Base-by-base conservation (phyloP, 345 rosid species). In the Eucalyptus sp. region DNA sequence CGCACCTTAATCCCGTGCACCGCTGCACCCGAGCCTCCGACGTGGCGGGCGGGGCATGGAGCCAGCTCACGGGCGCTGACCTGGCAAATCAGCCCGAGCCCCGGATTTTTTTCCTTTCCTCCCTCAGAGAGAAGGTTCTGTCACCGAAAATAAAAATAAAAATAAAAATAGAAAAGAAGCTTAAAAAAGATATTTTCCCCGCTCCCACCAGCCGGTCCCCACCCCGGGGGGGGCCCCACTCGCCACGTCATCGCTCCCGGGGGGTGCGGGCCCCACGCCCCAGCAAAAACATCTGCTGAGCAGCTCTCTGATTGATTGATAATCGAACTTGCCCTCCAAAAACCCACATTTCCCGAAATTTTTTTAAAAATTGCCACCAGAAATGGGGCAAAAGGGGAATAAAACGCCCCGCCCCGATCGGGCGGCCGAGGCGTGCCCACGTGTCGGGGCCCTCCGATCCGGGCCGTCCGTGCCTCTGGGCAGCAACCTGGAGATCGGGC, bases 21-120 rank as follows among this genome's bases (percentile, higher is more conserved):
- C 83, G 83, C 27, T 15, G 8, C 83, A 20, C 83, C 83, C 15
- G 84, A 76, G 43, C 27, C 81, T 80, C 13, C 87, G 62, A 88
- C 93, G 95, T 79, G 88, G 90, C 44, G 25, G 68, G 86, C 89
- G 13, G 51, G 87, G 80, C 41, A 71, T 86, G 89, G 50, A 51
- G 25, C 87, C 44, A 41, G 46, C 44, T 31, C 58, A 22, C 87
- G 44, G 17, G 14, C 8, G 87, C 64, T 86, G 87, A 86, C 44
- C 87, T 86, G 87, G 87, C 87, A 86, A 52, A n/a, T 37, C 20
- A 56, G 8, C 46, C 83, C 87, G 1, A 15, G 44, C 43, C 48
- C 87, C 66, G 58, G 87, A 33, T 29, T 62, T 62, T 33, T 56
- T 58, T 8, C 27, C 24, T 17, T 8, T 8, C 58, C 25, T 8